phyloP scores from a whole-genome alignment of 1,284 basidiomycete genomes.

The Melampsora medusae region DNA sequence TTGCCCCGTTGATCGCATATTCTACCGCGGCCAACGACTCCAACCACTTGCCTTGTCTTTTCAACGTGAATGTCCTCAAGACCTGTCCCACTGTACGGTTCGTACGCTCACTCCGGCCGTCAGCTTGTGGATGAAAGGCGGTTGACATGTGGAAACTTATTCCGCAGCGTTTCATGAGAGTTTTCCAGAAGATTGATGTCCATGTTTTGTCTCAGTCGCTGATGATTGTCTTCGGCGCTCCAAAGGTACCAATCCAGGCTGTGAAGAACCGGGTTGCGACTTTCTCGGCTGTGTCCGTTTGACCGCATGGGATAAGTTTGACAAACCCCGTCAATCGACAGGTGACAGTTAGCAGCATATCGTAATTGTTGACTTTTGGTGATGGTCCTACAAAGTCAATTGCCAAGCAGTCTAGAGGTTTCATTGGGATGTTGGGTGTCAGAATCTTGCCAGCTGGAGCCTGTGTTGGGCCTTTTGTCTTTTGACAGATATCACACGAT shows the following conservation, averaged over 20 bases:
- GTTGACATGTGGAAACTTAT: constrained; percentile 41
- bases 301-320: background rate
- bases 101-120: constrained; percentile 51
- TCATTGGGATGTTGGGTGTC: background rate
- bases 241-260: background rate
- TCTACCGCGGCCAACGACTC: too few species aligned
- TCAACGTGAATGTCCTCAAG: constrained; percentile 31
- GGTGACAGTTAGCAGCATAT: background rate
- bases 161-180: background rate
- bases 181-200: constrained; percentile 8
- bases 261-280: background rate
- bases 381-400: background rate
- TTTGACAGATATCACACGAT: background rate
- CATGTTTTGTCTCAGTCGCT: constrained; percentile 8
- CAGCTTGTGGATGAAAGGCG: constrained; percentile 50
- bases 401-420: too few species aligned
- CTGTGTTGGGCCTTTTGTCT: too few species aligned
- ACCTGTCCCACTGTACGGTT: constrained; percentile 55
- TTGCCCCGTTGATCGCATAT: too few species aligned
- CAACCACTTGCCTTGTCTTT: too few species aligned
- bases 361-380: background rate
- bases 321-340: background rate
- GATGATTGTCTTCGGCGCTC: background rate
- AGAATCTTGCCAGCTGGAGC: too few species aligned
- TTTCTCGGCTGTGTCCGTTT: background rate